phyloP scores from a whole-genome alignment of 768 basidiomycete genomes.

The Mrakia hoshinonis region DNA sequence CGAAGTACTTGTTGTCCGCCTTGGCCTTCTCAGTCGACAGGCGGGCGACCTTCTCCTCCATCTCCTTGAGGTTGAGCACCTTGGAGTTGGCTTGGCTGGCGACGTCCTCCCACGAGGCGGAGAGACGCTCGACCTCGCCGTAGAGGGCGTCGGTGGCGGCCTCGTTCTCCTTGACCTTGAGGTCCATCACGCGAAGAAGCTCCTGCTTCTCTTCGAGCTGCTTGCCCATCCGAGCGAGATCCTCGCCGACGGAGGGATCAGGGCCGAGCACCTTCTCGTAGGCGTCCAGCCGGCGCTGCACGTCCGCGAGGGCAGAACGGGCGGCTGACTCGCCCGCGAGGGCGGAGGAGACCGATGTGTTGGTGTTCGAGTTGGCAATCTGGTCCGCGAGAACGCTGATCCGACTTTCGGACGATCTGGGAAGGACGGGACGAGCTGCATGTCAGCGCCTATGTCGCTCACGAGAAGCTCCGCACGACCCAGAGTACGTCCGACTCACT shows the following conservation, averaged over 20 bases:
- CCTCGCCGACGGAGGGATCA: constrained; percentile 47
- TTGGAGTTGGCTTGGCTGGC: constrained; percentile 75
- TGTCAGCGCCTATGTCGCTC: background rate
- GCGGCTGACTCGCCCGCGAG: constrained; percentile 18
- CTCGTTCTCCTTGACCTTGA: constrained; percentile 58
- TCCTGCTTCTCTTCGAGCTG: constrained; percentile 59
- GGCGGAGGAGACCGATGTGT: background rate
- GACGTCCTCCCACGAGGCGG: constrained; percentile 74
- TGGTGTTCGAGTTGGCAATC: constrained; percentile 8
- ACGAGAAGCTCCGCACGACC: background rate
- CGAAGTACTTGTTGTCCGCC: constrained; percentile 87
- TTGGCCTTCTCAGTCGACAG: constrained; percentile 79
- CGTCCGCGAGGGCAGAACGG: constrained; percentile 18
- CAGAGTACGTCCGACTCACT: constrained; percentile 44
- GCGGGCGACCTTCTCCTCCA: constrained; percentile 66
- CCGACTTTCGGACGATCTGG: constrained; percentile 15
- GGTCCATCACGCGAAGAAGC: constrained; percentile 55
- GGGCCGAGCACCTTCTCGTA: constrained; percentile 60
- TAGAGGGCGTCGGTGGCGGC: constrained; percentile 68
- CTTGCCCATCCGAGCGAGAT: constrained; percentile 49
- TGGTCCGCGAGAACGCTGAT: constrained; percentile 32
- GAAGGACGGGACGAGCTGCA: background rate
- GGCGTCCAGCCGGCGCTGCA: constrained; percentile 35
- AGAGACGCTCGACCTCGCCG: constrained; percentile 73
- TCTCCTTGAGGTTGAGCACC: constrained; percentile 63